Conservation (phyloP, 345 rosid genomes). For the Salix udensis region DNA sequence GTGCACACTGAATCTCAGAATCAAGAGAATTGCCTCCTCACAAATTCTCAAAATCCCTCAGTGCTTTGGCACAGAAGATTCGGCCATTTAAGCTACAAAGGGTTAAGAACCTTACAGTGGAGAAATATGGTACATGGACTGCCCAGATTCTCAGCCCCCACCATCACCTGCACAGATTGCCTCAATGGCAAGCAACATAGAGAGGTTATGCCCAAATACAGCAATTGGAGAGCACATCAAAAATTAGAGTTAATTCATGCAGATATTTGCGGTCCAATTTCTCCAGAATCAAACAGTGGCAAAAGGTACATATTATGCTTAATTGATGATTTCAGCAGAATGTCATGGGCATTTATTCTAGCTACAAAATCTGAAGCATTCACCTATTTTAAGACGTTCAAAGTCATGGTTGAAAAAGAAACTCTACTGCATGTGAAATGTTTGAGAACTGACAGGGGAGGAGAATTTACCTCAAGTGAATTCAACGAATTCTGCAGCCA, state of each 20-base stretch:
- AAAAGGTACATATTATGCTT: neutral
- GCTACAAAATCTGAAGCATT: neutral
- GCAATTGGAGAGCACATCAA: neutral
- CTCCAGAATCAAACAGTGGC: too few relatives aligned
- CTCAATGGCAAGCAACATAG: conserved; percentile 13
- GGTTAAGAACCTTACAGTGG: too few relatives aligned
- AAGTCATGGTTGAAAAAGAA: neutral
- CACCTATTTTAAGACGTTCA: neutral
- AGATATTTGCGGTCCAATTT: neutral
- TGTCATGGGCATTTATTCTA: neutral
- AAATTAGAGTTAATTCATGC: neutral
- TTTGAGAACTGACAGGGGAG: too few relatives aligned
- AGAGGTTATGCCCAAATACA: neutral
- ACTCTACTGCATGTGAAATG: neutral
- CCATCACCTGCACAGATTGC: neutral
- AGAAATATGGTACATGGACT: too few relatives aligned
- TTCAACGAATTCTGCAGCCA: too few relatives aligned
- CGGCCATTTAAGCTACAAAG: too few relatives aligned
- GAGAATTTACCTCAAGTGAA: too few relatives aligned
- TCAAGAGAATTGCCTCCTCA: too few relatives aligned
- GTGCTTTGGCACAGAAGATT: too few relatives aligned
- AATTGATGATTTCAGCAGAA: neutral
- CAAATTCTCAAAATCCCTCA: too few relatives aligned
- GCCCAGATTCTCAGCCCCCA: too few relatives aligned
- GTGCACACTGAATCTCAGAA: too few relatives aligned